A percentile compares a stretch with the other conserved stretches of the same genome.
Evolutionary conservation across 2,329 filamentous ascomycete genomes (phyloP).

Genomic region (Trichoderma aggressivum): DNA sequence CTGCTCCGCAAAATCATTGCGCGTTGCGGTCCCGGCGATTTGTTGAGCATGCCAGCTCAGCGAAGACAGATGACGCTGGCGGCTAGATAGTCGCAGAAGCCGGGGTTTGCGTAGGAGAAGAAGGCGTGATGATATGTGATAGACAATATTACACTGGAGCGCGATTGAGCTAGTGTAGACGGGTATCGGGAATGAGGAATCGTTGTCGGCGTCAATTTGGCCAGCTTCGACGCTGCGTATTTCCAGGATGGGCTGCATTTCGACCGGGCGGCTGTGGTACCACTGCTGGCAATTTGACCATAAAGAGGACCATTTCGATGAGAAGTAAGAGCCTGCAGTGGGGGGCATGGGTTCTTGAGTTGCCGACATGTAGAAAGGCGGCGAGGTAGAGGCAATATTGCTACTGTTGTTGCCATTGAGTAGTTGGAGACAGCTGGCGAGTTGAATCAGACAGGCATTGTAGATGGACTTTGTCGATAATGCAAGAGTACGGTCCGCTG

Average conservation of each 20-base stretch:
- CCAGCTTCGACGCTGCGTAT: slow-evolving; percentile 23
- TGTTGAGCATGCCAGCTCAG: slow-evolving; percentile 31
- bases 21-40: slow-evolving; percentile 28
- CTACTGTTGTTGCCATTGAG: not conserved
- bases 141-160: slow-evolving; percentile 22
- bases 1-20: slow-evolving; percentile 32
- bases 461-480: slow-evolving; percentile 6
- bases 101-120: slow-evolving; percentile 25
- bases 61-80: slow-evolving; percentile 15
- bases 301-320: slow-evolving; percentile 19
- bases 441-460: slow-evolving; percentile 16
- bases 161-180: slow-evolving; percentile 24
- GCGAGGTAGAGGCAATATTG: not conserved
- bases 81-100: slow-evolving; percentile 20
- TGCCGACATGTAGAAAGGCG: not conserved
- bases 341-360: not conserved
- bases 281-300: slow-evolving; percentile 22
- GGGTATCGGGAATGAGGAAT: slow-evolving; percentile 24
- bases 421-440: slow-evolving; percentile 18
- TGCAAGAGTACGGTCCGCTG: not conserved
- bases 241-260: slow-evolving; percentile 22
- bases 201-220: slow-evolving; percentile 20
- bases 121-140: slow-evolving; percentile 25
- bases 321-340: not conserved
- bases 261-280: slow-evolving; percentile 20